Evolutionary conservation across 768 basidiomycete species (phyloP), one percentile per base, ranked within the genome.

Genomic region (Amylocystis lapponica): DNA sequence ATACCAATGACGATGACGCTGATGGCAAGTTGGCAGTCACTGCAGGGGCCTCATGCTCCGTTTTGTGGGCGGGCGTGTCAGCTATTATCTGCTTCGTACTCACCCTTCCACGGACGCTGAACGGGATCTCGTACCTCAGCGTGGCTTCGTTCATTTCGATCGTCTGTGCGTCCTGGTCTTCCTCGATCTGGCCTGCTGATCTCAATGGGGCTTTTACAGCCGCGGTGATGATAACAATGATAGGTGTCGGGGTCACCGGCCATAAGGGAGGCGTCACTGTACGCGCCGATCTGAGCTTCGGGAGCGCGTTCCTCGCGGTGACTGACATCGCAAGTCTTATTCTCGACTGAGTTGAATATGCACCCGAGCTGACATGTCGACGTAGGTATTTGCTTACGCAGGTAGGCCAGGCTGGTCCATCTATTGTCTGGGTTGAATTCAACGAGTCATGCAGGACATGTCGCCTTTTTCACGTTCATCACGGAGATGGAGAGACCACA

Each of bases 381-480:
- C 13, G 3, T 27, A 61, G 60, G 59, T 61, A 20, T 61, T 61
- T 27, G 60, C 60, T 0, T 61, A 61, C 27, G 55, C 57, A 13
- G 56, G 53, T 52, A 39, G 3, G 43, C 39, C 5, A 4, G 19
- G 21, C 4, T 3, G 13, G 26, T 20, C n/a, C n/a, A n/a, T n/a
- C 32, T 5, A 8, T 14, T n/a, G 20, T 27, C 20, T 21, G 36
- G 3, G 17, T 3, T 7, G 19, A 36, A 43, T 35, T 39, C 17
- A n/a, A 30, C 16, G 21, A 8, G 34, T 3, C 37, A 31, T n/a
- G 21, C 41, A 48, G 58, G 59, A 5, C 60, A 61, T 34, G 58
- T 61, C 27, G 60, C 48, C 1, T 61, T 61, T 51, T 58, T 61
- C 48, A 59, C 58, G 2, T 61, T 61, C 48, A 61, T 61, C 38